These are phyloP conservation scores for Ogataea methanolica DNA, from an alignment of 805 yeast species.

Conservation along the genomic window DNA sequence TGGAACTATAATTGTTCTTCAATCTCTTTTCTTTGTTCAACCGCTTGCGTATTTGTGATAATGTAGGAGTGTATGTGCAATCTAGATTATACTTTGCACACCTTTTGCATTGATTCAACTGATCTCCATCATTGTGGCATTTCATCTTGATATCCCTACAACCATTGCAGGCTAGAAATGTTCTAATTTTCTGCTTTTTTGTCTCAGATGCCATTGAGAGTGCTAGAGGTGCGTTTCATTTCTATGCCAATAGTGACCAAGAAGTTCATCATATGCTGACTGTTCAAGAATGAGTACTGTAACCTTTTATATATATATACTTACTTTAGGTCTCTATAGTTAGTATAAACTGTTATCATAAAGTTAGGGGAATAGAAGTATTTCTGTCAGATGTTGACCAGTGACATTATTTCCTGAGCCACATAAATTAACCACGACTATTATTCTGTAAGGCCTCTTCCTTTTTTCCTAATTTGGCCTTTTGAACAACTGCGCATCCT, in stretches of 20 bases:
- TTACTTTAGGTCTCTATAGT: too few relatives aligned
- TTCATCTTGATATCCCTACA: slow-evolving; percentile 8
- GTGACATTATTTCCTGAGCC: too few relatives aligned
- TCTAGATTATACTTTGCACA: slow-evolving; percentile 1
- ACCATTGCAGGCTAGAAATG: slow-evolving; percentile 8
- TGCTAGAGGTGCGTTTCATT: neutral
- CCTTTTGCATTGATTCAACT: slow-evolving; percentile 3
- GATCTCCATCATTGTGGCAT: slow-evolving; percentile 7
- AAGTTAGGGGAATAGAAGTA: too few relatives aligned
- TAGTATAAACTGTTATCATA: too few relatives aligned
- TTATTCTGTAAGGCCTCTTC: too few relatives aligned
- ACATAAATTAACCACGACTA: too few relatives aligned
- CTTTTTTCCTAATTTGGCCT: too few relatives aligned
- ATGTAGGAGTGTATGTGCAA: slow-evolving; percentile 8
- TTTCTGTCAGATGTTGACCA: too few relatives aligned
- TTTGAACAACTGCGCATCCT: too few relatives aligned
- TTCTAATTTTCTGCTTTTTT: slow-evolving; percentile 1
- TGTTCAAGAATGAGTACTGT: too few relatives aligned
- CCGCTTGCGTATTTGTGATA: slow-evolving; percentile 3
- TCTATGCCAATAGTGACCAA: neutral
- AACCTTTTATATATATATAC: too few relatives aligned
- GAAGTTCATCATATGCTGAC: too few relatives aligned
- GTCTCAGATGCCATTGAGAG: neutral
- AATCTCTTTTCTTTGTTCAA: neutral
- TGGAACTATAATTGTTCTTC: neutral